Evolutionary conservation across 177 flowering plant genomes (phyloP), one percentile per base, ranked within the genome.

Genomic region (Telopea speciosissima): DNA sequence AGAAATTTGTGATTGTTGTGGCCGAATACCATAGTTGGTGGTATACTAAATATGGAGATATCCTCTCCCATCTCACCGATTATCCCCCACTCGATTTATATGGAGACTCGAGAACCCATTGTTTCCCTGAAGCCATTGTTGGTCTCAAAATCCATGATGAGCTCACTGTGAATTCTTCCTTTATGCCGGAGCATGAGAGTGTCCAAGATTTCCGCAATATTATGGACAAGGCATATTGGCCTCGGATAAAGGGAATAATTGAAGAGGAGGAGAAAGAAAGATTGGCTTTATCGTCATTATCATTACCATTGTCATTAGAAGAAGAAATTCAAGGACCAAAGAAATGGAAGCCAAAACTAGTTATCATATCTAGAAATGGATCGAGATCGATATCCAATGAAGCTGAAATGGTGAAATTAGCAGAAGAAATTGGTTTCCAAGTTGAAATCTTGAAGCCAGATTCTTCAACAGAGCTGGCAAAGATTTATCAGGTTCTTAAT

Each of bases 21-120:
- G 80, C 84, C 63, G 97, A 91, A 33, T 89, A 87, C 73, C 94
- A 88, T 70, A 3, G 60, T 11, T 89, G 94, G 97, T 91, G 94
- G 94, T 68, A 84, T 21, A 80, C 76, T 31, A 91, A 88, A 76
- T 91, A 88, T 68, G 85, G 77, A 0, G 79, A 84, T 31, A 79
- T 91, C 21, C 77, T 91, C 59, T 78, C 87, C 1, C 83, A 59
- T 12, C 85, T 91, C 49, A 81, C 95, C 0, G 83, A 86, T 63
- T 85, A 86, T 67, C 85, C 86, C 3, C 74, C 83, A 2, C 75
- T 90, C 1, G 92, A 91, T 75, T 87, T 82, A 49, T 76, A 36
- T 24, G 80, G 79, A 60, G 95, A 91, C 24, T 76, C 77, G 7
- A 78, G 88, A 60, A 81, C 83, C 22, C 95, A 88, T 74, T 91